Conservation (phyloP, 2,329 filamentous ascomycete species). For the Lomentospora prolificans region DNA sequence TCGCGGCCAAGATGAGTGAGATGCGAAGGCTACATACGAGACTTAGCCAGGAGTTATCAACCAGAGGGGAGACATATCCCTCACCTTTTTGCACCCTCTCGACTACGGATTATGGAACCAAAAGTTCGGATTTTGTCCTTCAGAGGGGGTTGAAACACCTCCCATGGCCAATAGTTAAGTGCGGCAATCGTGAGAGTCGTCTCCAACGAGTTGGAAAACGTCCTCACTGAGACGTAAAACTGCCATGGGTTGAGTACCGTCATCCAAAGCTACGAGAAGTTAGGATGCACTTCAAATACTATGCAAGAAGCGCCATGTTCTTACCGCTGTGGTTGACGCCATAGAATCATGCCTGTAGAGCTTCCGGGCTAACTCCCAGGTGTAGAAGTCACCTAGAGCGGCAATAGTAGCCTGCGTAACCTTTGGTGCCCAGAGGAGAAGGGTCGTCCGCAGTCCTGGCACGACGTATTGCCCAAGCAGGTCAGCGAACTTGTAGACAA, state of each 20-base stretch:
- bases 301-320: slow-evolving; percentile 18
- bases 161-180: slow-evolving; percentile 81
- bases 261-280: slow-evolving; percentile 49
- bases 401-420: slow-evolving; percentile 68
- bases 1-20: slow-evolving; percentile 65
- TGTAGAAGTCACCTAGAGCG: slow-evolving; percentile 73
- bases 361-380: slow-evolving; percentile 68
- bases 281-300: slow-evolving; percentile 6
- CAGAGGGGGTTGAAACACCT: slow-evolving; percentile 40
- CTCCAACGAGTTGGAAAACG: slow-evolving; percentile 90
- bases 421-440: slow-evolving; percentile 63
- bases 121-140: slow-evolving; percentile 29
- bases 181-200: slow-evolving; percentile 76
- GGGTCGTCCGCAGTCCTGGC: slow-evolving; percentile 21
- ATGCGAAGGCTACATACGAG: slow-evolving; percentile 28
- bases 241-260: slow-evolving; percentile 79
- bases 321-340: slow-evolving; percentile 18
- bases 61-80: no score
- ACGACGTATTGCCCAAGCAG: slow-evolving; percentile 30
- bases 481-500: slow-evolving; percentile 56
- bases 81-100: not conserved
- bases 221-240: slow-evolving; percentile 89
- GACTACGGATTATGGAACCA: not conserved
- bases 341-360: slow-evolving; percentile 52
- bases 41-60: slow-evolving; percentile 16